phyloP scores from a whole-genome alignment of 2,329 filamentous ascomycete genomes.

The Colletotrichum sp. region DNA sequence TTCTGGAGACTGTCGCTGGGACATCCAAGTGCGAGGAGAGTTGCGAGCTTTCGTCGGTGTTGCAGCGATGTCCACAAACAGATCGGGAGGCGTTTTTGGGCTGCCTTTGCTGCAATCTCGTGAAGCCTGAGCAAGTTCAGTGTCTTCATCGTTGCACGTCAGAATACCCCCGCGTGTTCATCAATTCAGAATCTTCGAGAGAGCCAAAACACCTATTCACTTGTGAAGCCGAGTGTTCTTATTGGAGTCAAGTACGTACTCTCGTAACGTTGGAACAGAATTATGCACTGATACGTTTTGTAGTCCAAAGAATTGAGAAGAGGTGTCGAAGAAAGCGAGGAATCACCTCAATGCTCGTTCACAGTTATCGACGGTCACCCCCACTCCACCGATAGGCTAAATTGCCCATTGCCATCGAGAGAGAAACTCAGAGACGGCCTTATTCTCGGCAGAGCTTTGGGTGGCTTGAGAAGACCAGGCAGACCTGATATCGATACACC shows the following conservation, averaged over 20 bases:
- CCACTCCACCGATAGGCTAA: accelerated
- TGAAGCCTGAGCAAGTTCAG: neutral
- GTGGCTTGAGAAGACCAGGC: neutral
- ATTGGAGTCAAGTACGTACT: neutral
- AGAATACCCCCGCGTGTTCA: neutral
- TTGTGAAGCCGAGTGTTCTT: neutral
- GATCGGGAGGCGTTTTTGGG: neutral
- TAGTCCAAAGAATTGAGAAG: neutral
- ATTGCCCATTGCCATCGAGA: neutral
- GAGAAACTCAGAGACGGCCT: neutral
- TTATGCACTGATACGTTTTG: neutral
- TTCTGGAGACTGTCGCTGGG: neutral
- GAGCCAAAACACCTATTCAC: neutral
- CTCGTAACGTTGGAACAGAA: neutral
- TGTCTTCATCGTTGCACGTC: neutral
- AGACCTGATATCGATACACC: neutral
- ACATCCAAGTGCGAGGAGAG: neutral
- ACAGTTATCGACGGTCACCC: neutral
- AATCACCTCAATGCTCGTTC: neutral
- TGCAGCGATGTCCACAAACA: neutral
- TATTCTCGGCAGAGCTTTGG: neutral
- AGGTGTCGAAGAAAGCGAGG: neutral
- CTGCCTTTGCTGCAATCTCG: neutral
- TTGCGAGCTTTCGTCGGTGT: neutral
- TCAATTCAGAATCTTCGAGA: neutral